Percentiles rank a stretch among this genome's conserved stretches.
Conservation (phyloP, 768 basidiomycete species). For the Lactarius akahatsu region DNA sequence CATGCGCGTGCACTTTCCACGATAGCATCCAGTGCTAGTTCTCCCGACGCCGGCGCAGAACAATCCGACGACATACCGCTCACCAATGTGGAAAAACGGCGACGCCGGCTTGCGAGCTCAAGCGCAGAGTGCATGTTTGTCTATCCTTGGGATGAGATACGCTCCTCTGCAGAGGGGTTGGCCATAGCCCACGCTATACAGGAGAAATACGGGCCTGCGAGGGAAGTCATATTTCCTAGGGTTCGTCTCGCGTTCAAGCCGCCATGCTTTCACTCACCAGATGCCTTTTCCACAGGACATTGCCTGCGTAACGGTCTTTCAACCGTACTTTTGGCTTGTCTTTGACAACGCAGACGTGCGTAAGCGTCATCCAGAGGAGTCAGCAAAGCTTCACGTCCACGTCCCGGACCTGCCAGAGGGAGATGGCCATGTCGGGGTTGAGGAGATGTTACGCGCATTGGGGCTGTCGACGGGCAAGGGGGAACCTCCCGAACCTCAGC, state of each 20-base stretch:
- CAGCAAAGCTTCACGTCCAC: neutral
- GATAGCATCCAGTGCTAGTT: neutral
- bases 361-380: conserved; percentile 7
- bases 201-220: conserved; percentile 22
- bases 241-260: conserved; percentile 3
- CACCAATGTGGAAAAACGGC: neutral
- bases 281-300: conserved; percentile 9
- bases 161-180: conserved; percentile 22
- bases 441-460: conserved; percentile 21
- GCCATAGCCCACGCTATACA: conserved; percentile 23
- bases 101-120: neutral
- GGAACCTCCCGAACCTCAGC: neutral
- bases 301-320: neutral
- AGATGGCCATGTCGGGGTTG: conserved; percentile 25
- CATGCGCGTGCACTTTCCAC: conserved; percentile 12
- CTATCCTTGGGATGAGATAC: conserved; percentile 9
- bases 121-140: conserved; percentile 17
- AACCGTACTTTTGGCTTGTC: conserved; percentile 22
- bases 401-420: conserved; percentile 6
- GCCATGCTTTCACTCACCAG: neutral
- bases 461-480: neutral
- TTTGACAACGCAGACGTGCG: conserved; percentile 18
- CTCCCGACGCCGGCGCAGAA: neutral
- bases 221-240: conserved; percentile 21
- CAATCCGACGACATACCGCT: neutral